Evolutionary conservation across 2,329 filamentous ascomycete species (phyloP).

Genomic region (Coniella vitis): DNA sequence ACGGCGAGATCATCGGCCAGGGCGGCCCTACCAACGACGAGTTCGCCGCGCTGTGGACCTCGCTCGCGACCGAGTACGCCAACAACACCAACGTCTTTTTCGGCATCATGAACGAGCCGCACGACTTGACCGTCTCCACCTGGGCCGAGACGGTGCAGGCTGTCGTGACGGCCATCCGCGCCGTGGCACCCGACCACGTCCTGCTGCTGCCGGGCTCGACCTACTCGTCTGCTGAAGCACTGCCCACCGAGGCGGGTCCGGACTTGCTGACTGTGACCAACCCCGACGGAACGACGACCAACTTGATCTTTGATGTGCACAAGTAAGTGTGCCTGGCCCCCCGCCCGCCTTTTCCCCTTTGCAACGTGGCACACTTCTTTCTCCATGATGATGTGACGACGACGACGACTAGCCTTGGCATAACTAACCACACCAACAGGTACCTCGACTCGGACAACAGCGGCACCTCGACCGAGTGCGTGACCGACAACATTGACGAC

Average conservation of each 20-base stretch:
- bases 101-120: slow-evolving; percentile 62
- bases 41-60: slow-evolving; percentile 53
- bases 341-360: no score
- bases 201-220: slow-evolving; percentile 58
- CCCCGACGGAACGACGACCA: slow-evolving; percentile 47
- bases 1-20: slow-evolving; percentile 56
- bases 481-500: slow-evolving; percentile 36
- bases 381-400: no score
- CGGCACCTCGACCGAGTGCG: slow-evolving; percentile 45
- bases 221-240: slow-evolving; percentile 45
- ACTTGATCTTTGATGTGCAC: slow-evolving; percentile 52
- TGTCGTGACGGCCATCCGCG: slow-evolving; percentile 58
- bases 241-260: slow-evolving; percentile 44
- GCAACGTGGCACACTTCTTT: no score
- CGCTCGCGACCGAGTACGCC: slow-evolving; percentile 50
- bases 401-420: no score
- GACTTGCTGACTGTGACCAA: slow-evolving; percentile 48
- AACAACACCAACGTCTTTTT: slow-evolving; percentile 47
- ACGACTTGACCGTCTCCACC: slow-evolving; percentile 41
- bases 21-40: slow-evolving; percentile 45
- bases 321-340: slow-evolving; percentile 54
- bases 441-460: slow-evolving; percentile 52
- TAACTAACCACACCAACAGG: neutral
- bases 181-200: slow-evolving; percentile 52
- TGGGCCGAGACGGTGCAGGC: slow-evolving; percentile 57